phyloP scores from a whole-genome alignment of 805 yeast species.

The Spathaspora boniae region DNA sequence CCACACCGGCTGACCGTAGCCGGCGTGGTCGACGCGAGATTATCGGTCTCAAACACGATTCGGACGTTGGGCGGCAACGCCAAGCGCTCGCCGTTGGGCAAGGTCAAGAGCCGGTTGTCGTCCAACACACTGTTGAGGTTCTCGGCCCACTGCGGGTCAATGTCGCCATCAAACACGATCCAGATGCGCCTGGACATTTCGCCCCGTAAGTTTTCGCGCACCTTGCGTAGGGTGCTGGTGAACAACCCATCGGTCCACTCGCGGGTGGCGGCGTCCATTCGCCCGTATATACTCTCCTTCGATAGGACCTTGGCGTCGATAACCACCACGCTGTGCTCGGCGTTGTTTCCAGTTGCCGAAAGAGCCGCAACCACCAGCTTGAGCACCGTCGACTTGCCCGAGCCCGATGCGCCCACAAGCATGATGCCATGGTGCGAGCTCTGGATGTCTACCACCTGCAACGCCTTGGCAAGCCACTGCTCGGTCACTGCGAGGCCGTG shows the following conservation, averaged over 20 bases:
- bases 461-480: conserved; percentile 50
- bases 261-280: conserved; percentile 67
- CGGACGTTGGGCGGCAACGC: conserved; percentile 60
- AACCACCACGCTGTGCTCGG: conserved; percentile 37
- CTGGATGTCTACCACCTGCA: conserved; percentile 62
- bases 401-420: conserved; percentile 71
- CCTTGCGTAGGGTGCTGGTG: conserved; percentile 60
- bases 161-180: conserved; percentile 88
- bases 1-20: conserved; percentile 95
- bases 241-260: conserved; percentile 93
- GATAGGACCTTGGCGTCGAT: conserved; percentile 76
- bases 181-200: conserved; percentile 57
- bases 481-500: conserved; percentile 32
- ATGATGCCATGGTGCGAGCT: conserved; percentile 73
- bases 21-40: conserved; percentile 66
- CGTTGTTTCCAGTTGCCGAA: conserved; percentile 25
- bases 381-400: conserved; percentile 67
- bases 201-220: conserved; percentile 54
- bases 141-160: conserved; percentile 94
- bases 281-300: conserved; percentile 67
- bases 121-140: conserved; percentile 86
- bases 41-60: conserved; percentile 74
- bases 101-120: conserved; percentile 75
- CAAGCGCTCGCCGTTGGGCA: conserved; percentile 88
- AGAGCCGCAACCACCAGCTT: conserved; percentile 45